Base-by-base conservation (phyloP, 331 rosid species). In the Pyracantha coccinea region DNA sequence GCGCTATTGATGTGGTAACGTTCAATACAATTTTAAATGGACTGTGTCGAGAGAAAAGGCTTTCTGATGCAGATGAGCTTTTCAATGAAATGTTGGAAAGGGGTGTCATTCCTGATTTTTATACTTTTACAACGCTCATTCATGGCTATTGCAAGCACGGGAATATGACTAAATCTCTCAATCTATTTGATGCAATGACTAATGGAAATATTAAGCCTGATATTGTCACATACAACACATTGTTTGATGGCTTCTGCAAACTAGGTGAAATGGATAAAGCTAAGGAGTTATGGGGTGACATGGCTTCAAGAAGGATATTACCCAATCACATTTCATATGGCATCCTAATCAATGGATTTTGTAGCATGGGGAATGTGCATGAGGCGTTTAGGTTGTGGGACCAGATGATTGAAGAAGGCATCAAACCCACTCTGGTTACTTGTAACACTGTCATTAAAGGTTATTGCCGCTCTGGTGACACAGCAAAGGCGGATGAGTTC, bases 191-290 rank as follows among this genome's bases (percentile, higher is more conserved):
- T 71, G 86, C 77, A 6, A 89, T 91, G 92, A 78, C 79, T 21
- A 63, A 75, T 4, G 85, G 83, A 77, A 87, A 85, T 84, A 86
- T 91, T 47, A 89, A 91, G 80, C 92, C 93, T 61, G 98, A 91
- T 78, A 83, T 87, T n/a, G 93, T 93, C 80, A 85, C 96, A 0
- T 91, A 88, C 82, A 91, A 93, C 69, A 88, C 94, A 0, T 76
- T 93, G 84, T 83, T 93, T 77, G 96, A 88, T 59, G 97, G 98
- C 54, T 93, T 91, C 72, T 93, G 96, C 83, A 93, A 88, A 85
- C 79, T 79, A 31, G 93, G 97, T 70, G 98, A 85, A 72, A 83
- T 89, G 89, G 90, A 87, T 73, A 88, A 77, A 76, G 93, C 96
- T 11, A 81, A 81, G 85, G 93, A 87, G 75, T 73, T 89, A 81